Base-by-base conservation (phyloP, 2,329 filamentous ascomycete species). In the Penicillium decumbens region DNA sequence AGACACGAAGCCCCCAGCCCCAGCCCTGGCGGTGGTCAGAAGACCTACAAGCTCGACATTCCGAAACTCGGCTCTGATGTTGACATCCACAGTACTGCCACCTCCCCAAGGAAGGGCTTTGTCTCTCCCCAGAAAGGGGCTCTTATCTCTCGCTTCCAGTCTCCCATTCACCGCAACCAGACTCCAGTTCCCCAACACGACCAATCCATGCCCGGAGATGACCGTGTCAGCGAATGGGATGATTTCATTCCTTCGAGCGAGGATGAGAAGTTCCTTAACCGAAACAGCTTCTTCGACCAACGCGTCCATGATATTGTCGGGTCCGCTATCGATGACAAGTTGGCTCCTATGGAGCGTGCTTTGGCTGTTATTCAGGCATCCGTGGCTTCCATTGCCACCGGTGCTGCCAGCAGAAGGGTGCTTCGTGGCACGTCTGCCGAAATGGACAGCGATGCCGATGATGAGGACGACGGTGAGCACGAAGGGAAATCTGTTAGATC, bases 171-270 rank as follows among this genome's bases (percentile, higher is more conserved):
- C 9, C 33, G 33, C 8, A 18, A 9, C 9, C 33, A 37, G 18
- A 12, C 7, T 10, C 8, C 33, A 5, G 3, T 10, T 18, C 33
- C 6, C 33, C 18, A 20, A 20, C 18, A 3, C 8, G 9, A 37
- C 18, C 15, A 37, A 12, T 29, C 9, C 28, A 29, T 29, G 28
- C 10, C 28, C 10, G 4, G 3, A 23, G 70, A 71, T 29, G 75
- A 85, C 13, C 83, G 85, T 23, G 80, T 84, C 51, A 96, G 91
- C 65, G 92, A 97, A 68, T 98, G 93, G 93, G 90, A 95, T 63
- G 64, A 83, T 86, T 41, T 84, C 9, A 9, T 96, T 54, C 86
- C 87, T 8, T 88, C 89, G 15, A 84, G 86, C 29, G 88, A 95
- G 62, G 89, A 95, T 50, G 81, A 83, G 43, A 95, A 95, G 70